Percentiles rank a stretch among this genome's conserved stretches.
Evolutionary conservation across 2,329 filamentous ascomycete species (phyloP).

Genomic region (Sporothrix sp.): DNA sequence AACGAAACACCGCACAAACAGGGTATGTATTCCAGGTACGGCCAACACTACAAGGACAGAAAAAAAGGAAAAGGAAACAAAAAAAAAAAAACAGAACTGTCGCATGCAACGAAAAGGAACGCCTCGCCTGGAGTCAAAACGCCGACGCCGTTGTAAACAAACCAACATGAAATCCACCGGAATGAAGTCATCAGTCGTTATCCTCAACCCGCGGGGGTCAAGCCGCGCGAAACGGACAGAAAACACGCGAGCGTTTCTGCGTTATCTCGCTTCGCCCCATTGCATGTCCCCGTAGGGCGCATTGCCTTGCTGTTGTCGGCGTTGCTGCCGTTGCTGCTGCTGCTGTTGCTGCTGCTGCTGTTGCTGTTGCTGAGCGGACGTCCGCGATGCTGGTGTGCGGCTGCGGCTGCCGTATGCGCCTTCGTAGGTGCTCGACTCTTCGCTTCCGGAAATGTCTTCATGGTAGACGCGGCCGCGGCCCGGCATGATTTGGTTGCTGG

Average conservation of each 20-base stretch:
- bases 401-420: background rate
- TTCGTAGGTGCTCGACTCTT: background rate
- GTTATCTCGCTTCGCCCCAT: slow-evolving; percentile 8
- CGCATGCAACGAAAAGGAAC: background rate
- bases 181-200: slow-evolving; percentile 9
- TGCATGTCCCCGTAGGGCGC: background rate
- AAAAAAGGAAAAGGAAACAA: background rate
- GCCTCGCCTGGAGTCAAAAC: background rate
- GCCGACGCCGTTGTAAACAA: background rate
- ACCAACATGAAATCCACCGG: too few relatives aligned
- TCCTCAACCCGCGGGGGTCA: background rate
- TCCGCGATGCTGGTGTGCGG: background rate
- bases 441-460: background rate
- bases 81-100: background rate
- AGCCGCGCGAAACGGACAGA: background rate
- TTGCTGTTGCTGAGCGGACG: background rate
- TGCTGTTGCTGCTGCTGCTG: background rate
- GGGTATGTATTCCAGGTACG: too few relatives aligned
- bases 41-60: too few relatives aligned
- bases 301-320: background rate
- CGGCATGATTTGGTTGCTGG: background rate
- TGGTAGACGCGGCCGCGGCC: background rate
- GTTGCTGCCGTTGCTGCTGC: background rate
- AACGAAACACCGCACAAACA: too few relatives aligned
- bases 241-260: too few relatives aligned